Evolutionary conservation across 495 filamentous ascomycete genomes (phyloP), one percentile per base, ranked within the genome.

Genomic region (Lophiotrema nucula): DNA sequence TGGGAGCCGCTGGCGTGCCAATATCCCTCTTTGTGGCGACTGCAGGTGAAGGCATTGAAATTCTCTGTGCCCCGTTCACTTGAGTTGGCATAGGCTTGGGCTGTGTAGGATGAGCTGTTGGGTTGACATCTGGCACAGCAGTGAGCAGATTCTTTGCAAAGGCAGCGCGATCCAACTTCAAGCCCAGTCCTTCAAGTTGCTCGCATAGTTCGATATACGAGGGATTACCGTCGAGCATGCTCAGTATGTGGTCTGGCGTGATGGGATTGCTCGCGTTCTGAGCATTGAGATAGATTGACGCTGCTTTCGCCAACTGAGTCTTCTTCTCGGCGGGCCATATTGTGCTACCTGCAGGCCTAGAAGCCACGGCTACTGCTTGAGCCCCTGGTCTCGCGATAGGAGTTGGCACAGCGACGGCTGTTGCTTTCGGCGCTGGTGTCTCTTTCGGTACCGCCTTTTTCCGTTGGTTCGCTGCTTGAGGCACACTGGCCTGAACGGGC

Each of bases 171-270:
- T 81, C 72, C 37, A 82, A 58, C 15, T 59, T 56, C 24, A 81
- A 67, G 1, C 76, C 74, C 42, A 67, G 66, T 1, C 38, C 26
- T 49, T 82, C 80, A n/a, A 82, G 64, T 26, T 65, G 59, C 53
- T 77, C 72, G 62, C 79, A 82, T 3, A 82, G 65, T 45, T 76
- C 72, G 47, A 68, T 69, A 62, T 82, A 82, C 16, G 70, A 74
- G 0, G 78, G 78, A 65, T 80, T 79, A 18, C 50, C 51, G 37
- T 80, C 67, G 18, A 82, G 58, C 23, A 82, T 66, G 6, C 48
- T 49, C 37, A 67, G 64, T 0, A 82, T 68, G 19, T 71, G 49
- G 3, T 72, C 62, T n/a, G 67, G 15, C 16, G 15, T 27, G 11
- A 70, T 27, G 2, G 31, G 56, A 12, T 53, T 67, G 18, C 46